Evolutionary conservation across 148 eudicot genomes (phyloP).

Genomic region (Tetragonia tetragonoides): DNA sequence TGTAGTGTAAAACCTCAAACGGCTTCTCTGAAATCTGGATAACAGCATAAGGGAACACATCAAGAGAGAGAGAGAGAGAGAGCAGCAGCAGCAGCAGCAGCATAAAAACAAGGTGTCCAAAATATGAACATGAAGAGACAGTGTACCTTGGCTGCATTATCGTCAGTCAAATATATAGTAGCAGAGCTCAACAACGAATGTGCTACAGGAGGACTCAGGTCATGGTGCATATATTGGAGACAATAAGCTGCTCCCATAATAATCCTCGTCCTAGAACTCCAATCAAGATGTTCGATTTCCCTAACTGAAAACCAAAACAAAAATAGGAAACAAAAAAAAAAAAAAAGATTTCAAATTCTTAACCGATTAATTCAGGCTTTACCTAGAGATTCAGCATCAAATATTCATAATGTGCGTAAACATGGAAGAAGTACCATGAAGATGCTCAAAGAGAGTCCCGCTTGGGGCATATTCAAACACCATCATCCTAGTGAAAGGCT

Average conservation of each 20-base stretch:
- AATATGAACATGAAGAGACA: background rate
- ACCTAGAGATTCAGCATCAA: background rate
- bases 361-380: background rate
- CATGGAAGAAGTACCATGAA: conserved; percentile 48
- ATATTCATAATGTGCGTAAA: background rate
- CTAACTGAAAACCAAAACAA: conserved; percentile 44
- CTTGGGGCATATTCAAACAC: conserved; percentile 94
- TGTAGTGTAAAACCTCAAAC: conserved; percentile 42
- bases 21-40: conserved; percentile 60
- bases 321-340: background rate
- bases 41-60: conserved; percentile 7
- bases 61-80: conserved; percentile 11
- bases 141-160: conserved; percentile 93
- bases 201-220: conserved; percentile 63
- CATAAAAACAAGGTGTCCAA: background rate
- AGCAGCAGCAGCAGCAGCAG: background rate
- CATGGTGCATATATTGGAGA: conserved; percentile 83
- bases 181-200: conserved; percentile 53
- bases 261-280: conserved; percentile 75
- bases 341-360: background rate
- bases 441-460: conserved; percentile 84
- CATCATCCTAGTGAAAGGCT: conserved; percentile 92
- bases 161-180: conserved; percentile 67
- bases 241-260: conserved; percentile 92
- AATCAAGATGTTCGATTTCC: conserved; percentile 89